Evolutionary conservation across 1,139 yeast species (phyloP), one percentile per base, ranked within the genome.

Genomic region (Meyerozyma guilliermondii): DNA sequence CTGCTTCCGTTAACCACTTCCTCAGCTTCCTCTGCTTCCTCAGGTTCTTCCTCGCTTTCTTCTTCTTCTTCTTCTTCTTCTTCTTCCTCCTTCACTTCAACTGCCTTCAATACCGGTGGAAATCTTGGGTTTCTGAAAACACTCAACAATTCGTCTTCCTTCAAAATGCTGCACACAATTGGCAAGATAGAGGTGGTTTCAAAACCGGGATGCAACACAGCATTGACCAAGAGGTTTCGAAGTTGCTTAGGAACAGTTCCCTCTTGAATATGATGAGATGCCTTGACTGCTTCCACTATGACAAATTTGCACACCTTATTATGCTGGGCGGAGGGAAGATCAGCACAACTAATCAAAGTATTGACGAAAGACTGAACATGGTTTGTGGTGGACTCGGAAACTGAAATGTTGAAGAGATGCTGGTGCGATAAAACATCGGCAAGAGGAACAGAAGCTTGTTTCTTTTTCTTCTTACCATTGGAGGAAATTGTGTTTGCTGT

Each of bases 381-480:
- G 5, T 50, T 45, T 13, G 70, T 50, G 9, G 81, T 74, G 1
- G 47, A 30, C 0, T 46, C 38, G 1, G 81, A 65, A 5, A 80
- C 71, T 3, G 68, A 58, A 9, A 64, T 58, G 13, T 62, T 56
- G 51, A 87, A 86, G 40, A 80, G 65, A 40, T 77, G 80, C 28
- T 84, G 75, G 56, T 85, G 87, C 1, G 92, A 80, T 39, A 85
- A 69, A 35, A 84, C 63, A 63, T 87, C 96, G 4, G 94, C 78
- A 50, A 84, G 62, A 4, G 83, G 77, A 23, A 73, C 71, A 0
- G 74, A 53, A 20, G 67, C 65, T 38, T 59, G 61, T 41, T 63
- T 68, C 54, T 71, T 78, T 55, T 68, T 74, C 53, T 71, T 71
- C 48, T 69, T 69, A 13, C 47, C 52, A 4, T 53, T 44, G 17